A percentile compares a stretch with the other conserved stretches of the same genome.
phyloP scores from a whole-genome alignment of 2,329 filamentous ascomycete species.

The Trichothecium roseum region DNA sequence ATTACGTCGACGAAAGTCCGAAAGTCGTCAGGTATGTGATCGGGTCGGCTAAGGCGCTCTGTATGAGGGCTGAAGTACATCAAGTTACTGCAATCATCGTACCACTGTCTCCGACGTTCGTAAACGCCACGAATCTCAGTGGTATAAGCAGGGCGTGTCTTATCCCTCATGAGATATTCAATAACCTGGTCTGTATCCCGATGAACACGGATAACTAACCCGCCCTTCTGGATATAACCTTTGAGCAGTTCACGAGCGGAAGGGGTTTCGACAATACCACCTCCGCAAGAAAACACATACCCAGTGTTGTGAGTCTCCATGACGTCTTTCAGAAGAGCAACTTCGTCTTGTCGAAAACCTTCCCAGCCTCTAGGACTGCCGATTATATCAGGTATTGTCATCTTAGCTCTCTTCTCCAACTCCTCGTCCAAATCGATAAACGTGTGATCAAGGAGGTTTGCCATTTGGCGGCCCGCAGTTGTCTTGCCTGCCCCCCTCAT shows the following conservation, averaged over 20 bases:
- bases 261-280: conserved; percentile 80
- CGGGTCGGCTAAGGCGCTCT: conserved; percentile 9
- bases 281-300: conserved; percentile 86
- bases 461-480: conserved; percentile 80
- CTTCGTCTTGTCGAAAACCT: conserved; percentile 71
- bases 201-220: conserved; percentile 78
- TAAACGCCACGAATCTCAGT: conserved; percentile 91
- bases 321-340: conserved; percentile 61
- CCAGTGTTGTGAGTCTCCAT: conserved; percentile 65
- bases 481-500: conserved; percentile 98
- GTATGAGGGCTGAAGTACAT: conserved; percentile 76
- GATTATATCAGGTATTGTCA: conserved; percentile 81
- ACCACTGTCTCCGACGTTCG: conserved; percentile 79
- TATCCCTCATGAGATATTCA: conserved; percentile 78
- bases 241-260: conserved; percentile 68
- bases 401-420: conserved; percentile 62
- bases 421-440: conserved; percentile 84
- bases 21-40: conserved; percentile 23
- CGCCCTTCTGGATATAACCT: conserved; percentile 64
- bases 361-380: conserved; percentile 67
- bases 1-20: conserved; percentile 27
- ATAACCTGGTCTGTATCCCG: conserved; percentile 82
- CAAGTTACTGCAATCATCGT: conserved; percentile 85
- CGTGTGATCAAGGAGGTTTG: conserved; percentile 61
- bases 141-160: conserved; percentile 82